Evolutionary conservation across 169 alveolate genomes (phyloP).

Genomic region (Cystoisospora suis): DNA sequence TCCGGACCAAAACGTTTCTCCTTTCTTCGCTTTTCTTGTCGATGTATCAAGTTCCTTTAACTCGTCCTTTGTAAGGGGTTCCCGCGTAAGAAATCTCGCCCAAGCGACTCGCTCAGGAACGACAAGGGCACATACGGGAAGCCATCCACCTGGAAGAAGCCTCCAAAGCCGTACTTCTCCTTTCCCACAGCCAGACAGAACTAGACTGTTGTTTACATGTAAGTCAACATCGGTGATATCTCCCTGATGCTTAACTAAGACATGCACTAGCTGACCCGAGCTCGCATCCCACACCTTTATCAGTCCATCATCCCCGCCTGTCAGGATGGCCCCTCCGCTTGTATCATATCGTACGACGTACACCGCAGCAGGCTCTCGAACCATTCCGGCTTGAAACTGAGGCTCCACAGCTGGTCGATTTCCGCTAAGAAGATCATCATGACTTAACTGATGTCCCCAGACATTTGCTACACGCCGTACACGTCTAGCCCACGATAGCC

Average conservation of each 20-base stretch:
- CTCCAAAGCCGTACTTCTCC: slow-evolving; percentile 57
- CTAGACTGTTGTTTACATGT: slow-evolving; percentile 76
- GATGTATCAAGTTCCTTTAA: background rate
- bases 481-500: slow-evolving; percentile 30
- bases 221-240: slow-evolving; percentile 76
- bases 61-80: background rate
- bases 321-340: slow-evolving; percentile 78
- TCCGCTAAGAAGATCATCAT: slow-evolving; percentile 22
- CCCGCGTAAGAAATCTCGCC: slow-evolving; percentile 32
- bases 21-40: background rate
- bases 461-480: slow-evolving; percentile 30
- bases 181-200: slow-evolving; percentile 78
- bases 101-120: slow-evolving; percentile 19
- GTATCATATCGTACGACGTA: slow-evolving; percentile 35
- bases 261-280: slow-evolving; percentile 75
- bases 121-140: slow-evolving; percentile 9
- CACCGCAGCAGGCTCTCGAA: slow-evolving; percentile 59
- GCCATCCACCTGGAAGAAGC: slow-evolving; percentile 41
- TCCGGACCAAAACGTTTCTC: background rate
- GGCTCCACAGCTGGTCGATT: background rate
- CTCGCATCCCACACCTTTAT: slow-evolving; percentile 78
- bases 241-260: slow-evolving; percentile 78
- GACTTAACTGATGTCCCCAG: slow-evolving; percentile 55
- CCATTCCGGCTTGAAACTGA: slow-evolving; percentile 38
- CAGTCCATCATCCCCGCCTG: slow-evolving; percentile 84